Conservation (phyloP, 2,329 filamentous ascomycete species). For the Celoporthe dispersa region DNA sequence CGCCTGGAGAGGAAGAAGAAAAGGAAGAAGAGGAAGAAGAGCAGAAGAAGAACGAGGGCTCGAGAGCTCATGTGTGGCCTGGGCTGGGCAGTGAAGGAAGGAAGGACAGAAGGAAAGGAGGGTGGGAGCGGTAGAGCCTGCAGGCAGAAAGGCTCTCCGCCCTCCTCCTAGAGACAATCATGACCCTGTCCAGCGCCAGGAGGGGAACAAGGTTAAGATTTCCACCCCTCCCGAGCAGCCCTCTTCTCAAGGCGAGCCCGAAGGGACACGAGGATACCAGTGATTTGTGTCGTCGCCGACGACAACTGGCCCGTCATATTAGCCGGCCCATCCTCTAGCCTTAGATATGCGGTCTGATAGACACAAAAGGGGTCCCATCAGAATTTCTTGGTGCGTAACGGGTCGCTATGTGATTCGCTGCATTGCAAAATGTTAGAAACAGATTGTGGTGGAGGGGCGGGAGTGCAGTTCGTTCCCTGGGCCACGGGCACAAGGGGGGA, state of each 20-base stretch:
- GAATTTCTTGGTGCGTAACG: neutral
- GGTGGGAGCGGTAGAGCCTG: neutral
- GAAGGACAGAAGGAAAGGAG: neutral
- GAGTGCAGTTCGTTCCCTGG: conserved; percentile 9
- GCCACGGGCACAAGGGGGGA: neutral
- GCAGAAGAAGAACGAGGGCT: neutral
- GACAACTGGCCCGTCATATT: neutral
- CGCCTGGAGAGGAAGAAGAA: neutral
- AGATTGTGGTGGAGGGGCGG: conserved; percentile 13
- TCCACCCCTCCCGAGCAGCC: neutral
- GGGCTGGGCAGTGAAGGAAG: neutral
- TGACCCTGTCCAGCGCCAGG: neutral
- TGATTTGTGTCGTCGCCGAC: neutral
- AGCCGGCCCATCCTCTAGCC: neutral
- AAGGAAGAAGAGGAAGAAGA: neutral
- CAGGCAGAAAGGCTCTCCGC: neutral
- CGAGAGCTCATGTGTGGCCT: neutral
- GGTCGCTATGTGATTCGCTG: neutral
- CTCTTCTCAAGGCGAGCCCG: neutral
- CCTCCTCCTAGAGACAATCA: neutral
- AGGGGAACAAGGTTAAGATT: neutral
- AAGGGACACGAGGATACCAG: neutral
- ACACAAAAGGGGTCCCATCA: neutral
- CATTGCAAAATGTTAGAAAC: neutral
- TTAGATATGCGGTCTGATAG: neutral